Base-by-base conservation (phyloP, 805 yeast genomes). In the Teunomyces gatunensis region DNA sequence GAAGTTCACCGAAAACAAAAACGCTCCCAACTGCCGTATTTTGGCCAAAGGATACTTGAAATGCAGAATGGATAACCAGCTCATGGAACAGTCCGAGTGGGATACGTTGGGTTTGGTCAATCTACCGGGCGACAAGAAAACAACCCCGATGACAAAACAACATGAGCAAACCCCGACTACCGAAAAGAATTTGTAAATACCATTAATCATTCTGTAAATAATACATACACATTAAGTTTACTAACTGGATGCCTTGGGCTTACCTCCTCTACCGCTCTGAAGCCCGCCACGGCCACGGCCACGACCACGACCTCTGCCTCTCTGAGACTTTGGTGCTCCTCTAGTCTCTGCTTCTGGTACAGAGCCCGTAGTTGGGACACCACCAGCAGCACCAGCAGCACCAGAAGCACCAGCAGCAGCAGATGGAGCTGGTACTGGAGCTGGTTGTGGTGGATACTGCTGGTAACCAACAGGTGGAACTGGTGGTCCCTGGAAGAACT, bases 21-120 rank as follows among this genome's bases (percentile, higher is more conserved):
- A 92, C 65, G 92, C 97, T 3, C 87, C 90, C n/a, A 89, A 89
- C 64, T 91, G 99, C 65, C 73, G 98, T 39, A 61, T 84, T 0
- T 69, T 91, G 37, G 97, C 98, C 9, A 89, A 89, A 59, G 77
- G 74, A 25, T 92, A 92, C 61, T 69, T 92, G 46, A 78, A 81
- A 33, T 92, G 99, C 62, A 74, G 99, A 52, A 94, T 92, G 98
- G 89, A 89, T 27, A 75, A 89, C 52, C 68, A 68, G 52, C 56
- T 71, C 34, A 73, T 73, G 78, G 75, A 71, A 5, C 45, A 65
- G 43, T 63, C 70, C 5, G 71, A 66, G 21, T 73, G 77, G 78
- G 75, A 69, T 10, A 61, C 71, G n/a, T 57, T 73, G 30, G 78
- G 78, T 3, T 60, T 73, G 34, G 61, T 68, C 5, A 71, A 73